These are phyloP conservation scores for Beauveria asiatica DNA, from an alignment of 2,329 filamentous ascomycete species.

Conservation along the genomic window DNA sequence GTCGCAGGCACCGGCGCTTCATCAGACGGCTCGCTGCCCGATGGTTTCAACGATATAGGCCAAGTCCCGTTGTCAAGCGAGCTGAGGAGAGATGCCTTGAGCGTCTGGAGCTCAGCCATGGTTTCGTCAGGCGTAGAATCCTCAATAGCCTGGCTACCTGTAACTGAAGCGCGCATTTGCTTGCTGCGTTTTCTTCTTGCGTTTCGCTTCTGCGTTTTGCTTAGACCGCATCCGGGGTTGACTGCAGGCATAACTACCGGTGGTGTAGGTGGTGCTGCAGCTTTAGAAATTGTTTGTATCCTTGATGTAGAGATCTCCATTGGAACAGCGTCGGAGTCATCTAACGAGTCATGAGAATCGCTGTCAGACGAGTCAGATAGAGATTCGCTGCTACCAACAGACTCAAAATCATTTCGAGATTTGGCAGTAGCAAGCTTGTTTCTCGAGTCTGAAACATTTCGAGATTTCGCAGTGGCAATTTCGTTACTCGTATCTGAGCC, in stretches of 20 bases:
- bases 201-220: conserved; percentile 43
- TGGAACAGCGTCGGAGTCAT: neutral
- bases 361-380: conserved; percentile 28
- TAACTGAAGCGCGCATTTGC: conserved; percentile 8
- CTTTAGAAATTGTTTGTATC: conserved; percentile 2
- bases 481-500: conserved; percentile 21
- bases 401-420: conserved; percentile 3
- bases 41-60: conserved; percentile 3
- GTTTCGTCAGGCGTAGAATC: conserved; percentile 6
- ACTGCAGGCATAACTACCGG: conserved; percentile 14
- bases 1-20: neutral
- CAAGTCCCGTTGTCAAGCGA: conserved; percentile 9
- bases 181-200: conserved; percentile 36
- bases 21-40: neutral
- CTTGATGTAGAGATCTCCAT: conserved; percentile 2
- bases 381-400: conserved; percentile 12
- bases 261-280: neutral
- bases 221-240: conserved; percentile 28
- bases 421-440: neutral
- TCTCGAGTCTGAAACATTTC: neutral
- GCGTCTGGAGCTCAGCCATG: conserved; percentile 1
- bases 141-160: conserved; percentile 15
- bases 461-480: neutral
- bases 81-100: conserved; percentile 6
- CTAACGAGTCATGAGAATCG: conserved; percentile 1